Base-by-base conservation (phyloP, 371 early-diverging fungal species). In the Nematocida major region DNA sequence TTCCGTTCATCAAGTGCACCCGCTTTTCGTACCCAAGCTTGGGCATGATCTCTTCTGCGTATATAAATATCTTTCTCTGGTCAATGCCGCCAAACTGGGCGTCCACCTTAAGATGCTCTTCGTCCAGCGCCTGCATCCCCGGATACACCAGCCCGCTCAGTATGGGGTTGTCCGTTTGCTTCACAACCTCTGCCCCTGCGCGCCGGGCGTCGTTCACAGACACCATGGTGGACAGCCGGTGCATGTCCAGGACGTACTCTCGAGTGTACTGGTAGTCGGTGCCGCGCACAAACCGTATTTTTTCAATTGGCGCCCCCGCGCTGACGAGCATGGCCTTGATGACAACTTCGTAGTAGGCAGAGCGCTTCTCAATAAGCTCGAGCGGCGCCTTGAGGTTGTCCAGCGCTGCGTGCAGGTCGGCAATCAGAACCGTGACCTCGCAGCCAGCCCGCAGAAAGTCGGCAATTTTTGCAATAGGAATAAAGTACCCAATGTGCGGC, bases 1-100 rank as follows among this genome's bases (percentile, higher is more conserved):
- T 99, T n/a, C 89, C 87, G 87, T 96, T 99, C 99, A 99, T 99
- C 81, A 99, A 87, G 82, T 99, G 97, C 22, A 91, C 87, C 61
- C 99, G 90, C 87, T 96, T 97, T 85, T 91, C 89, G 88, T 95
- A 99, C 45, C 96, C 97, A 36, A 99, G 85, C 45, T 86, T 85
- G 30, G 97, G 97, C 80, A 99, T 81, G 87, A 92, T 92, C 85
- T 94, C 93, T 84, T 92, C 93, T 43, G 99, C 96, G 85, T 92
- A 89, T 1, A 91, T 90, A 82, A 99, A 99, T 82, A 99, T 99
- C 89, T 99, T 99, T 84, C 99, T 90, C 87, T 99, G 99, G 85
- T 99, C 99, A 11, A 94, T 91, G 77, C 99, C 99, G 57, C 99
- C 99, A 85, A 99, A 97, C 86, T 99, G 97, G 26, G 91, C 92